These are phyloP conservation scores for Taphrina flavorubra DNA, from an alignment of 1,139 yeast species.

Conservation along the genomic window DNA sequence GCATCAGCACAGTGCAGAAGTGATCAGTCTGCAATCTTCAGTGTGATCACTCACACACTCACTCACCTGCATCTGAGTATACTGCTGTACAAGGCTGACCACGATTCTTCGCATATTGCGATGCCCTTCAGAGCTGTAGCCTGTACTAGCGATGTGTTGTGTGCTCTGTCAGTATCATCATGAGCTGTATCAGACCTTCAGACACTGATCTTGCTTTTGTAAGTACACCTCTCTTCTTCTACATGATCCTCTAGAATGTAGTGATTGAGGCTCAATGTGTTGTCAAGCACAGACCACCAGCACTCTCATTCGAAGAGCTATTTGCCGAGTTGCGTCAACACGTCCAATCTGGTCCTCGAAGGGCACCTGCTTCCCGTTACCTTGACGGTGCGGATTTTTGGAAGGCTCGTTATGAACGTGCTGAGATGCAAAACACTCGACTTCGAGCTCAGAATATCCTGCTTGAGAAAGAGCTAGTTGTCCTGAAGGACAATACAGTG, in stretches of 20 bases:
- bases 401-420: conserved; percentile 5
- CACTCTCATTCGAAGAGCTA: background rate
- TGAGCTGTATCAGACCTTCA: background rate
- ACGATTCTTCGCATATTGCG: too few relatives aligned
- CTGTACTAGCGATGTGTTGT: too few relatives aligned
- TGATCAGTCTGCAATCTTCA: background rate
- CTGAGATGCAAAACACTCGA: conserved; percentile 4
- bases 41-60: too few relatives aligned
- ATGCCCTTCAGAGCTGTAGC: too few relatives aligned
- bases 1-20: background rate
- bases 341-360: background rate
- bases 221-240: background rate
- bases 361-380: background rate
- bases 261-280: conserved; percentile 5
- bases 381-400: conserved; percentile 19
- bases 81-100: too few relatives aligned
- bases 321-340: background rate
- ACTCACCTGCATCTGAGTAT: too few relatives aligned
- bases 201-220: conserved; percentile 9
- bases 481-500: background rate
- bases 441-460: conserved; percentile 2
- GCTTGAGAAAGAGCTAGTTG: conserved; percentile 8
- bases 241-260: background rate
- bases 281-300: conserved; percentile 8
- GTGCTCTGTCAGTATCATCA: background rate